These are phyloP conservation scores for Quercus variabilis DNA, from an alignment of 306 rosid species.

Conservation along the genomic window DNA sequence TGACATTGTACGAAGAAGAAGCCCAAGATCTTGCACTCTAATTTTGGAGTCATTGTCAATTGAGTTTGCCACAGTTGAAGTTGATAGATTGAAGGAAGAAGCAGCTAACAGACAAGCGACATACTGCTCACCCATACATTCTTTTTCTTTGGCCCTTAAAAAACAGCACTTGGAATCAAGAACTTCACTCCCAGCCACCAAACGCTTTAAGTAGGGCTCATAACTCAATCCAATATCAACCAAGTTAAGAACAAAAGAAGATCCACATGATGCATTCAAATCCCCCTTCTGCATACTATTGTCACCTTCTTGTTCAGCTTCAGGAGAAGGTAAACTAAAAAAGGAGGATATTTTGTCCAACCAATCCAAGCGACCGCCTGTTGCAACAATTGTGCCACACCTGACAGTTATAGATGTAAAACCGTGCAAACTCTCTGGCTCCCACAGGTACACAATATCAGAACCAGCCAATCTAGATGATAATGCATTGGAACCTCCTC, in stretches of 20 bases:
- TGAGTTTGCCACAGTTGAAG: constrained; percentile 42
- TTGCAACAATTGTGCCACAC: constrained; percentile 76
- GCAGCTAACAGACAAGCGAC: constrained; percentile 91
- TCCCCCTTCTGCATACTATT: constrained; percentile 32
- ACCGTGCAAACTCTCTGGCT: constrained; percentile 51
- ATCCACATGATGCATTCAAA: constrained; percentile 26
- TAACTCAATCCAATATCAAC: constrained; percentile 86
- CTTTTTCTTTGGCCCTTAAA: constrained; percentile 46
- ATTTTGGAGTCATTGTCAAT: constrained; percentile 49
- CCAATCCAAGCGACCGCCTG: constrained; percentile 97
- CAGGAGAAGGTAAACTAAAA: constrained; percentile 48
- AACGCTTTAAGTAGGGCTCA: constrained; percentile 69
- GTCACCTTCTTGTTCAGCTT: constrained; percentile 39
- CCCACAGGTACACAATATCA: constrained; percentile 71
- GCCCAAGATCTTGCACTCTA: constrained; percentile 73
- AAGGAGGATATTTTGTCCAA: constrained; percentile 57
- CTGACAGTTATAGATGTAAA: constrained; percentile 68
- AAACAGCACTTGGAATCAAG: constrained; percentile 38
- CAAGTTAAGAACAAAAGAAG: constrained; percentile 69
- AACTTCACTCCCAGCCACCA: constrained; percentile 35
- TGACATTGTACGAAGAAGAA: constrained; percentile 53
- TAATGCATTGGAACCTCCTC: constrained; percentile 88
- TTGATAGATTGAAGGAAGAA: constrained; percentile 70
- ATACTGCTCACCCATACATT: constrained; percentile 34
- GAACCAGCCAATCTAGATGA: constrained; percentile 79